These are phyloP conservation scores for Discostella pseudostelligera DNA, from an alignment of 108 stramenopile genomes.

Conservation along the genomic window DNA sequence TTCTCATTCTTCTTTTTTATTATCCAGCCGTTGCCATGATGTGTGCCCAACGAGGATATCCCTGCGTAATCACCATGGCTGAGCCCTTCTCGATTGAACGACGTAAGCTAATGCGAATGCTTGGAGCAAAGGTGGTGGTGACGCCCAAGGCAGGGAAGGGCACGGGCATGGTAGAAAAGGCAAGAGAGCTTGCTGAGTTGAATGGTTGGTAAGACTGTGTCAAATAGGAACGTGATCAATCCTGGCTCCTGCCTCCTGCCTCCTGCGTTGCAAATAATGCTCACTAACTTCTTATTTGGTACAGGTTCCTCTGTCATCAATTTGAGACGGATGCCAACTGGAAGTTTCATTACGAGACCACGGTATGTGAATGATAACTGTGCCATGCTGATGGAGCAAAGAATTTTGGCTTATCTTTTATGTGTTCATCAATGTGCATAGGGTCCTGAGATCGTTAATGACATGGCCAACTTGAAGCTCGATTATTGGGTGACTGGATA, in stretches of 20 bases:
- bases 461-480: conserved; percentile 47
- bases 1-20: neutral
- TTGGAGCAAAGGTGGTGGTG: conserved; percentile 71
- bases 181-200: conserved; percentile 57
- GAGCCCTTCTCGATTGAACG: conserved; percentile 68
- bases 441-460: conserved; percentile 72
- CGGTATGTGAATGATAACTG: conserved; percentile 6
- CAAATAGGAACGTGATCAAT: neutral
- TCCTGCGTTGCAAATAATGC: neutral
- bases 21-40: conserved; percentile 48
- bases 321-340: conserved; percentile 81
- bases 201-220: conserved; percentile 48
- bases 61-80: conserved; percentile 74
- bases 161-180: conserved; percentile 75
- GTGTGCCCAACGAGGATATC: conserved; percentile 71
- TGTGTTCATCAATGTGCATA: neutral
- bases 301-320: conserved; percentile 59
- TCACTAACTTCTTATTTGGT: neutral
- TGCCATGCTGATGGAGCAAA: neutral
- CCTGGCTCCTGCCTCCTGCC: too few species aligned
- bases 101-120: conserved; percentile 66
- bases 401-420: too few species aligned
- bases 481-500: conserved; percentile 63
- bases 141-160: conserved; percentile 66
- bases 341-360: conserved; percentile 71